phyloP scores from a whole-genome alignment of 129 eudicot genomes.

The Pseudognaphalium luteoalbum region DNA sequence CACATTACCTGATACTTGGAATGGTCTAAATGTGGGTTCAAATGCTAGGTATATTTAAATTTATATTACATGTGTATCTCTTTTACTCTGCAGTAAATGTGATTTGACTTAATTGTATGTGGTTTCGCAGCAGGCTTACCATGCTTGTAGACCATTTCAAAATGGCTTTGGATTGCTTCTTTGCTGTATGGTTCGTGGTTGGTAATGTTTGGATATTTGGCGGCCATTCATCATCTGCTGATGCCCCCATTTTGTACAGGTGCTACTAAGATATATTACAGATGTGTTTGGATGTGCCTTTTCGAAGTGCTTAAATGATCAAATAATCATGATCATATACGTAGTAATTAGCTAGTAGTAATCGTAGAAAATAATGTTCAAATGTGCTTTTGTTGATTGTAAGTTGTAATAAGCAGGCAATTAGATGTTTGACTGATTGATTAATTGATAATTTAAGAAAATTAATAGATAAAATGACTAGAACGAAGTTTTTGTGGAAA shows the following conservation, averaged over 20 bases:
- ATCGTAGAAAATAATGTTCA: too few relatives aligned
- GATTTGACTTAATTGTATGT: background rate
- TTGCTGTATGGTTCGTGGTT: conserved; percentile 84
- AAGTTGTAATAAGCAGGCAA: too few relatives aligned
- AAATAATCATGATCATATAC: too few relatives aligned
- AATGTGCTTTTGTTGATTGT: too few relatives aligned
- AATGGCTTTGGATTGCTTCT: conserved; percentile 81
- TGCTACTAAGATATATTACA: conserved; percentile 13
- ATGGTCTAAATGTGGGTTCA: conserved; percentile 32
- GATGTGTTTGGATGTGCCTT: background rate
- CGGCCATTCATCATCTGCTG: conserved; percentile 65
- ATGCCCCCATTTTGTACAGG: conserved; percentile 86
- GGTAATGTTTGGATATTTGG: conserved; percentile 87
- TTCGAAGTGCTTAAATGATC: background rate
- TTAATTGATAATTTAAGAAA: too few relatives aligned
- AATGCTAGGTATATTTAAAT: conserved; percentile 47
- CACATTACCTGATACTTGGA: conserved; percentile 34
- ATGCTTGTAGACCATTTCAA: conserved; percentile 63
- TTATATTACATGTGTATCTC: background rate
- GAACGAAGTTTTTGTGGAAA: too few relatives aligned
- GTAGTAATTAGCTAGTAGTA: too few relatives aligned
- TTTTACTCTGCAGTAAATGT: background rate
- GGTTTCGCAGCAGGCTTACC: conserved; percentile 39
- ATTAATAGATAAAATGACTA: too few relatives aligned
- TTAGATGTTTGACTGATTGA: too few relatives aligned